Percentiles rank a stretch among this genome's conserved stretches.
phyloP scores from a whole-genome alignment of 129 eudicot species.

The Logfia minima region DNA sequence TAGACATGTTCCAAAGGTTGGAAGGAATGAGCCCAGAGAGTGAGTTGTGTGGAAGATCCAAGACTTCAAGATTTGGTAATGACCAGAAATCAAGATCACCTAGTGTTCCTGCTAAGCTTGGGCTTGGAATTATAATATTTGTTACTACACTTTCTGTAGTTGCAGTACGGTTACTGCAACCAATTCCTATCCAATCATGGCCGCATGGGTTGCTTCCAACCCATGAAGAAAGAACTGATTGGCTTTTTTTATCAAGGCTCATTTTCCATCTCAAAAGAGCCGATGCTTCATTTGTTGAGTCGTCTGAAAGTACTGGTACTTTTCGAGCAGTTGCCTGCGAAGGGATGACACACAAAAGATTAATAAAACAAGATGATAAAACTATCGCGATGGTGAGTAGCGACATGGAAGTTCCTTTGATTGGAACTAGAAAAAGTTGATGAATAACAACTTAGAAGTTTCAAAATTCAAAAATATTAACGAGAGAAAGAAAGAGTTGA shows the following conservation, averaged over 20 bases:
- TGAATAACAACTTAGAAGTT: no score
- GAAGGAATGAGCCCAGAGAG: conserved; percentile 37
- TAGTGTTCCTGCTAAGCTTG: conserved; percentile 34
- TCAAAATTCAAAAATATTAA: no score
- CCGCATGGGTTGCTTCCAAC: conserved; percentile 30
- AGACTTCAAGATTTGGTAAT: conserved; percentile 14
- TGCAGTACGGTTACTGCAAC: conserved; percentile 23
- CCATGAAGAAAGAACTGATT: conserved; percentile 30
- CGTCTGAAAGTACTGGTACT: no score
- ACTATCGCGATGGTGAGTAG: no score
- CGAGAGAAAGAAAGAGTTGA: no score
- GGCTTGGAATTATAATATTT: neutral
- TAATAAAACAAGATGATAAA: no score
- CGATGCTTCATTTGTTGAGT: conserved; percentile 17
- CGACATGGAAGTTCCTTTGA: no score
- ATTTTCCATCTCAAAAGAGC: conserved; percentile 39
- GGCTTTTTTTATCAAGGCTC: conserved; percentile 27
- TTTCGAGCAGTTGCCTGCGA: neutral
- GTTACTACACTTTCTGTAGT: no score
- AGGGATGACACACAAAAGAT: no score
- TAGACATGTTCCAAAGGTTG: conserved; percentile 2
- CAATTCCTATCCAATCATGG: conserved; percentile 35
- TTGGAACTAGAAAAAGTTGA: no score
- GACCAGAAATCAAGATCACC: conserved; percentile 28
- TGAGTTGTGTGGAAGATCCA: conserved; percentile 25